Base-by-base conservation (phyloP, 306 rosid genomes). In the Rosa rugosa region DNA sequence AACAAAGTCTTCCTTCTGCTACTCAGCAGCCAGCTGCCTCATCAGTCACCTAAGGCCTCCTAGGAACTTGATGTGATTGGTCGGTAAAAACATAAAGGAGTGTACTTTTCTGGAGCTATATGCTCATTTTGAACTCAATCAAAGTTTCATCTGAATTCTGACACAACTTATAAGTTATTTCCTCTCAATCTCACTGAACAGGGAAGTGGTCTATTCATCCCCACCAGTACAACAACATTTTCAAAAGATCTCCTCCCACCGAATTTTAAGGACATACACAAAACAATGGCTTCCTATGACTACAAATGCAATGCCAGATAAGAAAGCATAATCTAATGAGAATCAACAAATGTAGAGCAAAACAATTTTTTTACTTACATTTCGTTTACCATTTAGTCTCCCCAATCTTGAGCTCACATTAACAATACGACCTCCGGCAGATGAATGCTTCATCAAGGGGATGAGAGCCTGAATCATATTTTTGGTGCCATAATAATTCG, bases 351-450 rank as follows among this genome's bases (percentile, higher is more conserved):
- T 3, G 6, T 5, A 5, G 69, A 71, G 34, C 3, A 45, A 41
- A 23, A 45, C 5, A 69, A 50, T 66, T 42, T 1, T 46, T 54
- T 34, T 10, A 88, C 98, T 89, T 79, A 92, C 98, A 74, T 88
- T 94, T 49, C 94, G 86, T 77, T 81, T 89, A 57, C 98, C 97
- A 51, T 92, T 90, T 76, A 92, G 75, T 81, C 97, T 86, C 50
- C 92, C 98, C 69, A 92, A 83, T 66, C 97, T 89, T 0, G 98
- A 88, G 89, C 94, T 94, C 81, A 94, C 93, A 79, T 87, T 94
- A 63, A 94, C 94, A 76, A 94, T 92, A 17, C 93, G 94, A 23
- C 81, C 94, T 51, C 96, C 96, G 14, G 86, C 86, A 46, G 84
- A 2, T 8, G 97, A 92, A 42, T 91, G 77, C 75, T 92, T 94